These are phyloP conservation scores for Lotmaria passim DNA, from an alignment of 208 protist genomes.

Conservation along the genomic window DNA sequence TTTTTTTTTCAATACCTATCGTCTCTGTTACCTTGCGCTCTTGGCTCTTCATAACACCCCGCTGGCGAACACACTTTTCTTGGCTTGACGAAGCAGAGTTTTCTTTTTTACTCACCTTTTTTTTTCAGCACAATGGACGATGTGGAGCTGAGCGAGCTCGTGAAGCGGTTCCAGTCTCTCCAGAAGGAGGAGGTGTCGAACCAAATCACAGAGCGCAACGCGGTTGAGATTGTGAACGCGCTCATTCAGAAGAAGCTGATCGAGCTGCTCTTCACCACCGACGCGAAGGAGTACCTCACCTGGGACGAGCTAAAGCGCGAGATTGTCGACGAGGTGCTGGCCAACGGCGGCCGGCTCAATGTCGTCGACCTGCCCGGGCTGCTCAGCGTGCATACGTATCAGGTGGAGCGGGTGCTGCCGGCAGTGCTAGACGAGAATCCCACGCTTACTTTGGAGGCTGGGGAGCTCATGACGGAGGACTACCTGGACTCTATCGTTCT, in stretches of 20 bases:
- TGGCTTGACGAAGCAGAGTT: neutral
- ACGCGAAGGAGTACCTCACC: slow-evolving; percentile 86
- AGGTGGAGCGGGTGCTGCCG: slow-evolving; percentile 75
- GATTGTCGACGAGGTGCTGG: slow-evolving; percentile 75
- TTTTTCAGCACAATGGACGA: slow-evolving; percentile 34
- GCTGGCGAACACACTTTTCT: no score
- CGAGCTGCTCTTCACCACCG: slow-evolving; percentile 78
- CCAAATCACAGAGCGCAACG: slow-evolving; percentile 82
- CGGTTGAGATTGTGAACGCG: slow-evolving; percentile 81
- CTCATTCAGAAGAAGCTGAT: slow-evolving; percentile 70
- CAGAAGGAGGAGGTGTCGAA: slow-evolving; percentile 65
- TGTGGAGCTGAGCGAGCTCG: slow-evolving; percentile 63
- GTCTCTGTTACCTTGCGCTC: neutral
- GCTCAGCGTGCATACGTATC: slow-evolving; percentile 70
- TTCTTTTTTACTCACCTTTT: neutral
- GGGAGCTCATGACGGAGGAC: slow-evolving; percentile 72
- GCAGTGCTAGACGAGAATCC: slow-evolving; percentile 60
- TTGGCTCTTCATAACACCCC: no score
- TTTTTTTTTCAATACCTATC: neutral
- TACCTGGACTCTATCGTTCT: slow-evolving; percentile 64
- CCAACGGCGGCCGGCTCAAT: slow-evolving; percentile 76
- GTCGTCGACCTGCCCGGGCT: slow-evolving; percentile 71
- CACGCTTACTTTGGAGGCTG: slow-evolving; percentile 51
- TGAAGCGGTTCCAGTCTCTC: slow-evolving; percentile 72
- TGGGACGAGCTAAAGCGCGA: slow-evolving; percentile 81